Evolutionary conservation across 805 yeast species (phyloP).

Genomic region (Metschnikowia rubicola): DNA sequence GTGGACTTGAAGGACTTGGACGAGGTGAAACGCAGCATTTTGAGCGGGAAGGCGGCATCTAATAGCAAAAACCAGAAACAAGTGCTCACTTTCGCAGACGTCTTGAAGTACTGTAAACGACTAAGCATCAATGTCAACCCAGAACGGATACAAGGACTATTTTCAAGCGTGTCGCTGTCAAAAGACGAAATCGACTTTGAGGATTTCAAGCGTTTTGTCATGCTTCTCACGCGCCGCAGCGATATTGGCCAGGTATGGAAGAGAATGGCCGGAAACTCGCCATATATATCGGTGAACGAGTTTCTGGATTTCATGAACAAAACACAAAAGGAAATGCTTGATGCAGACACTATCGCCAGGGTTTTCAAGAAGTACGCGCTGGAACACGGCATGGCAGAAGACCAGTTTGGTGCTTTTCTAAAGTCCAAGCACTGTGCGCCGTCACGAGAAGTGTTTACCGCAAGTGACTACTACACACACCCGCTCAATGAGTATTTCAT

Average conservation of each 20-base stretch:
- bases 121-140: constrained; percentile 70
- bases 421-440: constrained; percentile 9
- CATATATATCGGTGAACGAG: constrained; percentile 20
- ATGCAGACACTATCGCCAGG: constrained; percentile 25
- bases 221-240: constrained; percentile 56
- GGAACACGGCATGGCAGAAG: constrained; percentile 1
- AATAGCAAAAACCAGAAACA: constrained; percentile 24
- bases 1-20: constrained; percentile 38
- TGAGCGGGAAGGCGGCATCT: constrained; percentile 22
- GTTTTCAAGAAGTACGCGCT: constrained; percentile 25
- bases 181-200: constrained; percentile 51
- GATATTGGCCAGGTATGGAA: constrained; percentile 59
- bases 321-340: constrained; percentile 46
- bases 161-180: constrained; percentile 40
- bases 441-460: constrained; percentile 8
- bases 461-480: constrained; percentile 24
- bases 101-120: constrained; percentile 58
- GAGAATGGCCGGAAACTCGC: constrained; percentile 20
- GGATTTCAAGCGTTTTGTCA: constrained; percentile 75
- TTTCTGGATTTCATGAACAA: constrained; percentile 40
- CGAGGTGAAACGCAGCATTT: constrained; percentile 24
- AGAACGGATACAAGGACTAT: constrained; percentile 46
- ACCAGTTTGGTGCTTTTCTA: constrained; percentile 5
- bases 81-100: constrained; percentile 58
- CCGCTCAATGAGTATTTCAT: constrained; percentile 87